Conservation (phyloP, 352 stramenopile species). For the Phytophthora pini region DNA sequence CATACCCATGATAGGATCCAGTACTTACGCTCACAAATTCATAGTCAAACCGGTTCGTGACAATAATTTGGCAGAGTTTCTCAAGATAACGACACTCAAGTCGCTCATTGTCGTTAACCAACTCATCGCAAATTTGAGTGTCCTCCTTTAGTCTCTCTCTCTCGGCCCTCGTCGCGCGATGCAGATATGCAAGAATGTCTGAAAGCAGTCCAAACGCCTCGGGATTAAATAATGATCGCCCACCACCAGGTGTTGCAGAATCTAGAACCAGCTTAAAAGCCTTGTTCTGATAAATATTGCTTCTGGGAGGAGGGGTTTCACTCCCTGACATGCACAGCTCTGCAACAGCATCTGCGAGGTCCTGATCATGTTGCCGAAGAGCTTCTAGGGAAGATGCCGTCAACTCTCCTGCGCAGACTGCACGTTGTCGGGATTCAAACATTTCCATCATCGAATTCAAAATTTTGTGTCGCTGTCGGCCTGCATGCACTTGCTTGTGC, state of each 20-base stretch:
- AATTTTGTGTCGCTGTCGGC: conserved; percentile 34
- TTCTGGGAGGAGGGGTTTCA: conserved; percentile 25
- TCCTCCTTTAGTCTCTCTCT: conserved; percentile 7
- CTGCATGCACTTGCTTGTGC: conserved; percentile 35
- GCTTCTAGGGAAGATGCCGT: background rate
- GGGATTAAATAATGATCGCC: conserved; percentile 48
- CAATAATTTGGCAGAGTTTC: conserved; percentile 56
- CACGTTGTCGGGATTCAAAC: conserved; percentile 23
- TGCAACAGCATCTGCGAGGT: conserved; percentile 43
- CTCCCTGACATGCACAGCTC: conserved; percentile 52
- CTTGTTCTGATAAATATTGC: conserved; percentile 39
- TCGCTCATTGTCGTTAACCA: conserved; percentile 19
- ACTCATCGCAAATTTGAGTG: background rate
- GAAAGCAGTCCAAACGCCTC: conserved; percentile 60
- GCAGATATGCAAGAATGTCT: conserved; percentile 53
- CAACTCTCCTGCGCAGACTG: conserved; percentile 2
- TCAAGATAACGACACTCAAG: conserved; percentile 62
- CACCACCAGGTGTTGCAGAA: conserved; percentile 6
- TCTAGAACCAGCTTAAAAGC: conserved; percentile 42
- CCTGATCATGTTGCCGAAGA: conserved; percentile 23
- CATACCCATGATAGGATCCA: background rate
- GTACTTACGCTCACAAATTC: conserved; percentile 57
- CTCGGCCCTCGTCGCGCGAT: conserved; percentile 23
- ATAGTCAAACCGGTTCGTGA: conserved; percentile 55
- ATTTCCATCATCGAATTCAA: conserved; percentile 22